These are phyloP conservation scores for Omphalea diandra DNA, from an alignment of 441 rosid species.

Conservation along the genomic window DNA sequence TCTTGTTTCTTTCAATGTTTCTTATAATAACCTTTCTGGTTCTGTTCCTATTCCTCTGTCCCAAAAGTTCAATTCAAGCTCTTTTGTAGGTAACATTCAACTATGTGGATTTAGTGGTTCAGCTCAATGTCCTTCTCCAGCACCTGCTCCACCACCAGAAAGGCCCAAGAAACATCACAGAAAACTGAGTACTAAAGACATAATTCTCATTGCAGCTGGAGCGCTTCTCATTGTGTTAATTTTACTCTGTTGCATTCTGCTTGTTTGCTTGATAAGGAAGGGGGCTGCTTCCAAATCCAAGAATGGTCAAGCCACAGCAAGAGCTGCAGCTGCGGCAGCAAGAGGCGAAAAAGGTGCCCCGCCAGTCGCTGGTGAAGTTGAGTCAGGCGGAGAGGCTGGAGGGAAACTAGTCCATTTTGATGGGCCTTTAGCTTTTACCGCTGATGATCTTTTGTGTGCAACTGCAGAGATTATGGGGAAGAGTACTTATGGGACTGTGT, in stretches of 20 bases:
- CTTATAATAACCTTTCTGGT: conserved; percentile 71
- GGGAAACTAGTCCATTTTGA: conserved; percentile 82
- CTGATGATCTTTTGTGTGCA: conserved; percentile 84
- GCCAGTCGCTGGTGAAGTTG: conserved; percentile 39
- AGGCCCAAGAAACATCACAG: conserved; percentile 32
- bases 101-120: conserved; percentile 63
- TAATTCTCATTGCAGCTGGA: conserved; percentile 72
- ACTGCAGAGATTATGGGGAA: conserved; percentile 90
- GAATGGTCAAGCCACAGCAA: conserved; percentile 33
- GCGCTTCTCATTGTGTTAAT: conserved; percentile 60
- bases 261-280: conserved; percentile 60
- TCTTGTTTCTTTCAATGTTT: conserved; percentile 59
- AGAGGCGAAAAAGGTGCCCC: conserved; percentile 45
- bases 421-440: conserved; percentile 69
- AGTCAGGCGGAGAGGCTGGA: conserved; percentile 60
- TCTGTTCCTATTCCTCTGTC: conserved; percentile 57
- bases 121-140: conserved; percentile 48
- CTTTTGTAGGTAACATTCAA: conserved; percentile 60
- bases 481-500: conserved; percentile 82
- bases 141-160: conserved; percentile 37
- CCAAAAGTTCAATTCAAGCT: conserved; percentile 60
- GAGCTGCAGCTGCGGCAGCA: conserved; percentile 22
- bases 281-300: conserved; percentile 36
- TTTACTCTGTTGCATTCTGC: conserved; percentile 50
- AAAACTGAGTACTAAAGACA: conserved; percentile 61